Percentiles rank a stretch among this genome's conserved stretches.
phyloP scores from a whole-genome alignment of 139 green algal genomes.

The Micromonas commoda region DNA sequence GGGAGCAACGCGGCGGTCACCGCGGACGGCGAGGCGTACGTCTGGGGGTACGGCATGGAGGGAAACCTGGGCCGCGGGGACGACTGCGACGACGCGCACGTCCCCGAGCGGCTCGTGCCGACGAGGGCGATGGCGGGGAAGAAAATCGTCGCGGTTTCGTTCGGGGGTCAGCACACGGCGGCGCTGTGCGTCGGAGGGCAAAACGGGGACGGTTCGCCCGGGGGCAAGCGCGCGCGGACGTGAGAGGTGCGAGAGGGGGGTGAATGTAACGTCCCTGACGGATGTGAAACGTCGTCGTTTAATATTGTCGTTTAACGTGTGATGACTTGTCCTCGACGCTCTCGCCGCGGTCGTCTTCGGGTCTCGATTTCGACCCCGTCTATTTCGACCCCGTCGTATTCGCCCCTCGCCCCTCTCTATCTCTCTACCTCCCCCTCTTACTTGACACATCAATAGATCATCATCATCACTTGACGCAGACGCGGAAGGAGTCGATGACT shows the following conservation, averaged over 20 bases:
- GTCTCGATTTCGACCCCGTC: no score
- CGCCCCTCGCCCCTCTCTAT: no score
- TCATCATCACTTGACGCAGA: no score
- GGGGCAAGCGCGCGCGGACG: background rate
- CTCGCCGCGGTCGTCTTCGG: no score
- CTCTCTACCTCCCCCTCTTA: no score
- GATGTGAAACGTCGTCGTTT: no score
- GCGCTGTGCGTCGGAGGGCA: background rate
- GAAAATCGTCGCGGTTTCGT: background rate
- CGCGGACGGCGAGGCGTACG: constrained; percentile 22
- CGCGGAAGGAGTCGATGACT: background rate
- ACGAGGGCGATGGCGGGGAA: constrained; percentile 13
- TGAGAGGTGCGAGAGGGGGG: background rate
- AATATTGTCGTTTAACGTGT: no score
- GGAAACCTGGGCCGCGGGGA: constrained; percentile 4
- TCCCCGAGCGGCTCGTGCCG: constrained; percentile 2
- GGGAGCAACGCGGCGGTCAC: constrained; percentile 4
- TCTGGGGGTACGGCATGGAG: constrained; percentile 19
- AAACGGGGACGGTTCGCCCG: background rate
- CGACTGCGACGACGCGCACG: constrained; percentile 9
- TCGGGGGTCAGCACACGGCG: constrained; percentile 25
- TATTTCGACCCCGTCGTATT: no score
- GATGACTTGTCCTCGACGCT: no score
- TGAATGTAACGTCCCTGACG: no score
- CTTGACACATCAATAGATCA: no score